Percentiles rank a stretch among this genome's conserved stretches.
phyloP scores from a whole-genome alignment of 768 basidiomycete species.

The Tephrocybe sp. region DNA sequence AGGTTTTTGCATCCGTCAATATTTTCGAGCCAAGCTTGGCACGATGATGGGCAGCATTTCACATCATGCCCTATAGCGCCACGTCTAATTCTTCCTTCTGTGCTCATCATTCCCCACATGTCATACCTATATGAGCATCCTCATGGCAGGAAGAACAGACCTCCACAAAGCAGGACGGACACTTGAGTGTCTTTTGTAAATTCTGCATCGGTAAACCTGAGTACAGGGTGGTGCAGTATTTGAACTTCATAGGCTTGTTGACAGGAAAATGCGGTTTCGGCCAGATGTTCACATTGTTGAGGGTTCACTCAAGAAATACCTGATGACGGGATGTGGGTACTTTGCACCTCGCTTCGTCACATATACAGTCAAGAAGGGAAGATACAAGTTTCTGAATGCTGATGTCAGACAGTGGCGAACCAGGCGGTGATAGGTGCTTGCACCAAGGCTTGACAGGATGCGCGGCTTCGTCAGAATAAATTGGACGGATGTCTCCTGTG shows the following conservation, averaged over 20 bases:
- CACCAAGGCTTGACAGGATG: conserved; percentile 40
- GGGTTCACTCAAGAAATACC: no score
- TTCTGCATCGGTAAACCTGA: conserved; percentile 52
- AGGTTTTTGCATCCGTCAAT: conserved; percentile 41
- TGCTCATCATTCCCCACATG: conserved; percentile 34
- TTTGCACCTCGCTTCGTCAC: no score
- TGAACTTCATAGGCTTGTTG: conserved; percentile 59
- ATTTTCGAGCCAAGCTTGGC: conserved; percentile 34
- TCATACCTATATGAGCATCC: conserved; percentile 47
- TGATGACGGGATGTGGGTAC: no score
- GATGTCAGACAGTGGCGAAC: conserved; percentile 44
- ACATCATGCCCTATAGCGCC: conserved; percentile 37
- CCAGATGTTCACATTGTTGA: no score
- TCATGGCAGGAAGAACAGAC: conserved; percentile 46
- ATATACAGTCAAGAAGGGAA: no score
- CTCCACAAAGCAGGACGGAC: conserved; percentile 47
- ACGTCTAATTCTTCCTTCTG: conserved; percentile 37
- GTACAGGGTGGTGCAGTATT: conserved; percentile 72
- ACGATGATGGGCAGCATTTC: conserved; percentile 34
- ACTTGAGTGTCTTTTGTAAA: conserved; percentile 30
- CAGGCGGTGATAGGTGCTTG: conserved; percentile 44
- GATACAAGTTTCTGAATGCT: conserved; percentile 33
- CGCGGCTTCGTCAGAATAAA: conserved; percentile 46
- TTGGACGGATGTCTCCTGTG: conserved; percentile 38
- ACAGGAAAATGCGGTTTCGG: conserved; percentile 55